Percentiles rank a stretch among this genome's conserved stretches.
phyloP scores from a whole-genome alignment of 2,329 filamentous ascomycete species.

The Penicillium decumbens region DNA sequence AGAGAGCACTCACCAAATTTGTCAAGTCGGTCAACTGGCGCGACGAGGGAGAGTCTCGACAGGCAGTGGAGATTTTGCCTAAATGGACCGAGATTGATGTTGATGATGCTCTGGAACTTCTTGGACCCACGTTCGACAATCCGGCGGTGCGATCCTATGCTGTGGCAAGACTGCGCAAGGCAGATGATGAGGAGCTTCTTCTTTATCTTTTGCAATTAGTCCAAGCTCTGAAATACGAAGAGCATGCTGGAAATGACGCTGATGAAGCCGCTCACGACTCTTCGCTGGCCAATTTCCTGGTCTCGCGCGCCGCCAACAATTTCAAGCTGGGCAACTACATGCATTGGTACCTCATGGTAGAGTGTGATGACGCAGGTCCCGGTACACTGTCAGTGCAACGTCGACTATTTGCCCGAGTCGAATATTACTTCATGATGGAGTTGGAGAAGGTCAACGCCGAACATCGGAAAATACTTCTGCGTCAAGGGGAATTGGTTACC shows the following conservation, averaged over 20 bases:
- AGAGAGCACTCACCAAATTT: constrained; percentile 89
- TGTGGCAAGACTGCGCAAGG: constrained; percentile 83
- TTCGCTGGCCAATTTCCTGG: constrained; percentile 82
- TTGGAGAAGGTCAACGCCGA: constrained; percentile 70
- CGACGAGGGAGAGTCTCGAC: constrained; percentile 75
- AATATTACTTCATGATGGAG: constrained; percentile 92
- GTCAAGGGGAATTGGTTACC: constrained; percentile 85
- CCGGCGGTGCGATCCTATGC: constrained; percentile 84
- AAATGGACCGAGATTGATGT: constrained; percentile 97
- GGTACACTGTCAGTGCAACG: constrained; percentile 71
- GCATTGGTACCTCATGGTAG: constrained; percentile 98
- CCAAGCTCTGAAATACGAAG: constrained; percentile 91
- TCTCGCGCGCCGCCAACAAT: constrained; percentile 79
- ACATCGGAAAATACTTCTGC: constrained; percentile 68
- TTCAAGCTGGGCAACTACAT: constrained; percentile 91
- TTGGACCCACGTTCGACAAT: constrained; percentile 89
- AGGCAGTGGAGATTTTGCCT: constrained; percentile 81
- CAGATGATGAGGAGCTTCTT: constrained; percentile 85
- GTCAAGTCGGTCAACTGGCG: constrained; percentile 97
- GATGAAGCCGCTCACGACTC: constrained; percentile 66
- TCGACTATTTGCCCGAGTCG: constrained; percentile 84
- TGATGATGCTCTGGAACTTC: constrained; percentile 88
- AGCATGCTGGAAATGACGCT: constrained; percentile 60
- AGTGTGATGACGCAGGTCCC: constrained; percentile 77
- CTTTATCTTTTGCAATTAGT: constrained; percentile 91